Percentiles rank a stretch among this genome's conserved stretches.
These are phyloP conservation scores for Arctium lappa DNA, from an alignment of 129 eudicot genomes.

Conservation along the genomic window DNA sequence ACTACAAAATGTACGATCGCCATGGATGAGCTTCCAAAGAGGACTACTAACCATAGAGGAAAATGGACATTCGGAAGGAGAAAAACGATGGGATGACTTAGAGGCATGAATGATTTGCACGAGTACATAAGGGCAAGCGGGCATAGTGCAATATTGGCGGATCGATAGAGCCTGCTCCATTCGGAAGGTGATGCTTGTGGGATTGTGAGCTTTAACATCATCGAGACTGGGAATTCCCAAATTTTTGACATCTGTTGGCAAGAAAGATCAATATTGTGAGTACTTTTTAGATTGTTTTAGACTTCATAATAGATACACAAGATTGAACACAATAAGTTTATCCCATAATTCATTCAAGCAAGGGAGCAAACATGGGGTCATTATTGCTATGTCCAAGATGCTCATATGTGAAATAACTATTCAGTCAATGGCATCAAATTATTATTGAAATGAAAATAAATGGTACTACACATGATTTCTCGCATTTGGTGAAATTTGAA, in stretches of 20 bases:
- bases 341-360: too few species aligned
- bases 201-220: conserved; percentile 78
- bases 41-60: conserved; percentile 86
- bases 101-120: conserved; percentile 77
- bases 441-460: too few species aligned
- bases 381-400: too few species aligned
- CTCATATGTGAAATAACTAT: too few species aligned
- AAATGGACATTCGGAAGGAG: conserved; percentile 67
- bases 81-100: conserved; percentile 63
- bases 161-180: conserved; percentile 83
- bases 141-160: conserved; percentile 86
- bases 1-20: conserved; percentile 65
- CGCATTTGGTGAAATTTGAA: too few species aligned
- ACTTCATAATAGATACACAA: neutral
- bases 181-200: conserved; percentile 80
- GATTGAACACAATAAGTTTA: too few species aligned
- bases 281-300: neutral
- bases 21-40: conserved; percentile 69
- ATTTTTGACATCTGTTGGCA: conserved; percentile 58
- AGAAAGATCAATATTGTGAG: conserved; percentile 6
- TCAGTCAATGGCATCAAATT: too few species aligned
- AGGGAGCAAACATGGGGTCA: too few species aligned
- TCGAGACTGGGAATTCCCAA: conserved; percentile 79
- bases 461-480: too few species aligned
- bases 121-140: conserved; percentile 82